phyloP scores from a whole-genome alignment of 2,329 filamentous ascomycete genomes.

The Neonectria neomacrospora region DNA sequence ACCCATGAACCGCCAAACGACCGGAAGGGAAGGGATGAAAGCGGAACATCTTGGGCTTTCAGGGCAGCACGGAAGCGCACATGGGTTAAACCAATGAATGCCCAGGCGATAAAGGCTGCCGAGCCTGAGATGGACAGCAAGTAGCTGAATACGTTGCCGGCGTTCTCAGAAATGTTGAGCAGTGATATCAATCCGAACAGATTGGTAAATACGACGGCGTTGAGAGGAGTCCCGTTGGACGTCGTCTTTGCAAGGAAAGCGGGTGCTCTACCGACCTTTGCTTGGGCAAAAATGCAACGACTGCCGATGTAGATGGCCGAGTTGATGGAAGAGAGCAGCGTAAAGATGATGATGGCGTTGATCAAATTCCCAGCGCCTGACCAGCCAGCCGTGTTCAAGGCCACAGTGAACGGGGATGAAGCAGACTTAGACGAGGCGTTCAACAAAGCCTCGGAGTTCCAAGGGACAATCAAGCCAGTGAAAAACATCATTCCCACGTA shows the following conservation, averaged over 20 bases:
- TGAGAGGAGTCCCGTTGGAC: constrained; percentile 9
- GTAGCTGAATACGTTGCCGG: constrained; percentile 26
- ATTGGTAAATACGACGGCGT: constrained; percentile 15
- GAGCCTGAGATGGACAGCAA: constrained; percentile 15
- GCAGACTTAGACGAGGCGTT: constrained; percentile 13
- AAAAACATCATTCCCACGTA: constrained; percentile 20
- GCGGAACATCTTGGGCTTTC: constrained; percentile 6
- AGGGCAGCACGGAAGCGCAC: constrained; percentile 7
- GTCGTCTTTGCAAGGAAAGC: constrained; percentile 5
- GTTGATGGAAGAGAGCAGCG: constrained; percentile 12
- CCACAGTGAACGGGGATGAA: constrained; percentile 15
- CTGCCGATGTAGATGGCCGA: constrained; percentile 16
- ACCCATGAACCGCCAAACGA: constrained; percentile 21
- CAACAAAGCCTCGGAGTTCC: constrained; percentile 11
- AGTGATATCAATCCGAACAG: constrained; percentile 12
- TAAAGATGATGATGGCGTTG: constrained; percentile 16
- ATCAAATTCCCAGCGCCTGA: constrained; percentile 16
- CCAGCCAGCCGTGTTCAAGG: constrained; percentile 22
- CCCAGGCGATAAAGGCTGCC: constrained; percentile 18
- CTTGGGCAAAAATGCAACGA: constrained; percentile 15
- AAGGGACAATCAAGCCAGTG: constrained; percentile 16
- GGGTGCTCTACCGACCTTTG: constrained; percentile 10
- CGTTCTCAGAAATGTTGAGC: constrained; percentile 16
- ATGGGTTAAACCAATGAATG: constrained; percentile 16
- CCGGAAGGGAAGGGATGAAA: constrained; percentile 1